Evolutionary conservation across 1,284 basidiomycete species (phyloP).

Genomic region (Melampsora occidentalis): DNA sequence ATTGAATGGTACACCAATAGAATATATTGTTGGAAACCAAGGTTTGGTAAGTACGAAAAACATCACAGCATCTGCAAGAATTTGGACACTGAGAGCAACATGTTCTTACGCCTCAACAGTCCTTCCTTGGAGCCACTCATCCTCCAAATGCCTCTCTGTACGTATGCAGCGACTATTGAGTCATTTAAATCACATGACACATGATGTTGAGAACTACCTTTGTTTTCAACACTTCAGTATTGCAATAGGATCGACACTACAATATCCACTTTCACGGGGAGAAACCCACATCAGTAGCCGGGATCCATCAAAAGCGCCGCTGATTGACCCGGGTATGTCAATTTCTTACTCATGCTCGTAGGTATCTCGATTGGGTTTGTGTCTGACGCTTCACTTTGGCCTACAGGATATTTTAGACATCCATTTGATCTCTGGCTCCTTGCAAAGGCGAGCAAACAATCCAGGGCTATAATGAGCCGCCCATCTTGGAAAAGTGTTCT

Average conservation of each 20-base stretch:
- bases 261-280: slow-evolving; percentile 37
- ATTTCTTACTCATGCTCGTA: not conserved
- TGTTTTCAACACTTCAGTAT: not conserved
- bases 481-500: not conserved
- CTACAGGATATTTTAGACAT: slow-evolving; percentile 25
- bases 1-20: slow-evolving; percentile 13
- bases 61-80: not conserved
- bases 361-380: not conserved
- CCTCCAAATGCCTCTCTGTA: slow-evolving; percentile 31
- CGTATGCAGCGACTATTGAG: not conserved
- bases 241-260: slow-evolving; percentile 9
- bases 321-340: slow-evolving; percentile 31
- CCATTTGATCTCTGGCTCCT: slow-evolving; percentile 37
- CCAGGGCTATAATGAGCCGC: slow-evolving; percentile 26
- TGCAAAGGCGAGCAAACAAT: slow-evolving; percentile 20
- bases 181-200: not conserved
- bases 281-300: slow-evolving; percentile 19
- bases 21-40: slow-evolving; percentile 22
- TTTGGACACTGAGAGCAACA: not conserved
- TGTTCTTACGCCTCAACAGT: not conserved
- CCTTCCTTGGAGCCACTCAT: slow-evolving; percentile 3
- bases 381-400: not conserved
- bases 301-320: slow-evolving; percentile 7
- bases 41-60: slow-evolving; percentile 36
- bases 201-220: no score